A percentile compares a stretch with the other conserved stretches of the same genome.
Evolutionary conservation across 495 filamentous ascomycete genomes (phyloP).

Genomic region (Trypethelium eluteriae): DNA sequence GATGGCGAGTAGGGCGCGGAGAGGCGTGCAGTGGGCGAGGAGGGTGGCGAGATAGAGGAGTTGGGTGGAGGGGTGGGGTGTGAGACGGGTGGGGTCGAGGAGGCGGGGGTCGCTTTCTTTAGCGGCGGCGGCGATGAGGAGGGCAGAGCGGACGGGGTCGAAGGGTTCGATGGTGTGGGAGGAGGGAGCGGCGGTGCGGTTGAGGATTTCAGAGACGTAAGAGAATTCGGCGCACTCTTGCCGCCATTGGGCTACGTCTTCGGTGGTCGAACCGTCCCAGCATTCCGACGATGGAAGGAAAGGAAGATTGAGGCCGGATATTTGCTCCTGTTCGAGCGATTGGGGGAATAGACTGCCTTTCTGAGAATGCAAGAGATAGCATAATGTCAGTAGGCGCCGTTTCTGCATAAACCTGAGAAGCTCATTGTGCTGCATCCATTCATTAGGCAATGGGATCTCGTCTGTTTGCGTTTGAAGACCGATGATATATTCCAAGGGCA

Average conservation of each 20-base stretch:
- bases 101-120: background rate
- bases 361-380: slow-evolving; percentile 33
- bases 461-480: background rate
- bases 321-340: background rate
- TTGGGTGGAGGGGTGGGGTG: background rate
- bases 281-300: slow-evolving; percentile 22
- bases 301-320: slow-evolving; percentile 25
- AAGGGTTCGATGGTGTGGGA: background rate
- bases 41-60: background rate
- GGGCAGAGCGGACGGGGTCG: slow-evolving; percentile 31
- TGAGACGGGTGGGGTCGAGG: background rate
- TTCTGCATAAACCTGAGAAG: slow-evolving; percentile 1
- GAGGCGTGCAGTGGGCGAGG: slow-evolving; percentile 29
- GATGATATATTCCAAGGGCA: background rate
- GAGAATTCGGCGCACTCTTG: background rate
- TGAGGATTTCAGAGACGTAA: slow-evolving; percentile 18
- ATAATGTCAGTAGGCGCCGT: slow-evolving; percentile 29
- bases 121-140: slow-evolving; percentile 26
- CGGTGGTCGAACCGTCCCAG: slow-evolving; percentile 26
- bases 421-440: background rate
- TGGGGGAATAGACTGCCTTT: slow-evolving; percentile 23
- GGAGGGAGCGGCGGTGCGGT: background rate
- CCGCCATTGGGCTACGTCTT: slow-evolving; percentile 17
- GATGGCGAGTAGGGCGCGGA: slow-evolving; percentile 34
- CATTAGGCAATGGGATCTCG: background rate